phyloP scores from a whole-genome alignment of 208 protist species.

The Acanthamoeba castellanii region DNA sequence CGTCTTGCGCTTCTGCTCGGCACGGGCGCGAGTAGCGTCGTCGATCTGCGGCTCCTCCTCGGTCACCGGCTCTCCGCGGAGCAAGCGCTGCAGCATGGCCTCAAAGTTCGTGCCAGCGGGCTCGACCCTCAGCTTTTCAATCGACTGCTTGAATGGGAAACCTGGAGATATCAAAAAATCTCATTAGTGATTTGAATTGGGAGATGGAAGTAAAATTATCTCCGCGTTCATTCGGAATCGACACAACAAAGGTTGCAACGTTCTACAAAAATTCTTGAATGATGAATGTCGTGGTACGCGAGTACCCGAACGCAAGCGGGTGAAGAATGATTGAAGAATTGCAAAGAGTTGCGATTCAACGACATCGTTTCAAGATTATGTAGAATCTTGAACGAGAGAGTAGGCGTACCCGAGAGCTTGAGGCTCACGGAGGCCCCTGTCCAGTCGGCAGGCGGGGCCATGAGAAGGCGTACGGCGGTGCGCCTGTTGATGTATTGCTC shows the following conservation, averaged over 20 bases:
- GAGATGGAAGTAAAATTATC: background rate
- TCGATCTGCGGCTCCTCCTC: slow-evolving; percentile 20
- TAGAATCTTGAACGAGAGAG: background rate
- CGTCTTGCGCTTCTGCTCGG: slow-evolving; percentile 19
- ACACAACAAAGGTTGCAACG: too few relatives aligned
- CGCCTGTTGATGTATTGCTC: slow-evolving; percentile 37
- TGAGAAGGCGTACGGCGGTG: background rate
- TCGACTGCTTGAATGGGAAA: slow-evolving; percentile 13
- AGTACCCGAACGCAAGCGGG: too few relatives aligned
- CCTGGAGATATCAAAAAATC: background rate
- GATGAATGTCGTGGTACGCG: too few relatives aligned
- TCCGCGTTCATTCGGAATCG: background rate
- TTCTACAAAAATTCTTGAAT: background rate
- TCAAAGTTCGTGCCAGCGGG: background rate
- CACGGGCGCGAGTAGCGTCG: slow-evolving; percentile 12
- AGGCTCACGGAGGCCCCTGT: background rate
- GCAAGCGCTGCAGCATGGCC: background rate
- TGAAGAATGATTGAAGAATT: background rate
- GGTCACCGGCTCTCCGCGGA: slow-evolving; percentile 10
- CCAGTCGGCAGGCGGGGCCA: background rate
- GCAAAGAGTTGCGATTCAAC: background rate
- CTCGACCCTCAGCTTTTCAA: background rate
- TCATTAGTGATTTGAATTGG: background rate
- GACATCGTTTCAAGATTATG: background rate
- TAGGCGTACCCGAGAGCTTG: slow-evolving; percentile 7